Evolutionary conservation across 768 basidiomycete genomes (phyloP).

Genomic region (Termitomyces sp.): DNA sequence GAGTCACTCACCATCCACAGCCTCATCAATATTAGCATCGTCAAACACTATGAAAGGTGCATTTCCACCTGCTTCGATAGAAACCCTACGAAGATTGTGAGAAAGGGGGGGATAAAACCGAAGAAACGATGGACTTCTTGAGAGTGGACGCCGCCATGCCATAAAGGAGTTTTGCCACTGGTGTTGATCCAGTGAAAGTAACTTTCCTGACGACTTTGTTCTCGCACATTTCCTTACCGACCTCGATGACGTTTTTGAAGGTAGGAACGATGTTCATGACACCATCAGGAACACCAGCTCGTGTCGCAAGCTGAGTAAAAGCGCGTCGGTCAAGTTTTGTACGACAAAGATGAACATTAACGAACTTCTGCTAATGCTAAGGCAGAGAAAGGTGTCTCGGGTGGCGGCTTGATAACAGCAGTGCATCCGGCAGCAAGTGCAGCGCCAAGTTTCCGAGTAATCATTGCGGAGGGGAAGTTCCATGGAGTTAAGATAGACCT

Average conservation of each 20-base stretch:
- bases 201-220: slow-evolving; percentile 83
- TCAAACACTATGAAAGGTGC: slow-evolving; percentile 96
- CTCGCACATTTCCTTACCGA: slow-evolving; percentile 93
- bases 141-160: slow-evolving; percentile 68
- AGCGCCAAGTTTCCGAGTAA: slow-evolving; percentile 83
- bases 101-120: neutral
- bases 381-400: slow-evolving; percentile 91
- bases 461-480: slow-evolving; percentile 97
- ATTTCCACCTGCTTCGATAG: slow-evolving; percentile 90
- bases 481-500: slow-evolving; percentile 81
- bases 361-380: slow-evolving; percentile 85
- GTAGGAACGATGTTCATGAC: slow-evolving; percentile 95
- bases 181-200: slow-evolving; percentile 85
- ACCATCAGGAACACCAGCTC: slow-evolving; percentile 92
- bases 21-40: slow-evolving; percentile 89
- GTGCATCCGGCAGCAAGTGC: slow-evolving; percentile 97
- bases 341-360: neutral
- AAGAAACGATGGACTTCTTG: slow-evolving; percentile 59
- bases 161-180: slow-evolving; percentile 73
- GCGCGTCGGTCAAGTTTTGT: neutral
- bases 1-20: slow-evolving; percentile 63
- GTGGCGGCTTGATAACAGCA: slow-evolving; percentile 88
- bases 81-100: slow-evolving; percentile 33
- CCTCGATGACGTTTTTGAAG: slow-evolving; percentile 74
- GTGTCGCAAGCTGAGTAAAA: slow-evolving; percentile 55